Conservation (phyloP, 768 basidiomycete species). For the Pisolithus orientalis region DNA sequence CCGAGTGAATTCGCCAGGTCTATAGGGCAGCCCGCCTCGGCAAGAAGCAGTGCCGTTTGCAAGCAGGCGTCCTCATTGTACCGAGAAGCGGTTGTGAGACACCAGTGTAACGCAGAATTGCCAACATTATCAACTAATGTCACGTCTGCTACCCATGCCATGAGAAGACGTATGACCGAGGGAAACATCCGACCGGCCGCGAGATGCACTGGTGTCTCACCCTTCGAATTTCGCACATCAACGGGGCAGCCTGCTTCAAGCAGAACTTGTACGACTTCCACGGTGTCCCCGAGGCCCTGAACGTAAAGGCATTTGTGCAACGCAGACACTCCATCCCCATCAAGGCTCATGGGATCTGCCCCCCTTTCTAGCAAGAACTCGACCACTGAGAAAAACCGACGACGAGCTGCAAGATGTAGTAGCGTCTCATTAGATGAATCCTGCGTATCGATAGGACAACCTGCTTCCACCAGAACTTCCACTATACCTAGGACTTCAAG, state of each 20-base stretch:
- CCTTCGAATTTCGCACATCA: neutral
- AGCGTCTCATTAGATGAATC: neutral
- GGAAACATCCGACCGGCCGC: neutral
- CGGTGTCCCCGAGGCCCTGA: neutral
- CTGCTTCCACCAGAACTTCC: neutral
- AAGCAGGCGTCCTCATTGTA: neutral
- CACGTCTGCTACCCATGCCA: neutral
- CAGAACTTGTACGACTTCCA: neutral
- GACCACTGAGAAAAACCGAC: neutral
- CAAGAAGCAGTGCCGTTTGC: neutral
- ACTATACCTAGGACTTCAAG: no score
- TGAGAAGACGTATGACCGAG: neutral
- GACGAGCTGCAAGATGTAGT: neutral
- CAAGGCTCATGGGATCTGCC: neutral
- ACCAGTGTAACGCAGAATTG: neutral
- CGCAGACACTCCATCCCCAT: neutral
- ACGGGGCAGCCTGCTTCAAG: neutral
- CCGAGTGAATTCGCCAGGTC: neutral
- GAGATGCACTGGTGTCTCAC: neutral
- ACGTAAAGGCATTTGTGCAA: neutral
- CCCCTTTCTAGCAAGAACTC: neutral
- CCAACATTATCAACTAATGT: neutral
- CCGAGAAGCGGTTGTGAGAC: neutral
- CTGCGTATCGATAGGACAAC: neutral
- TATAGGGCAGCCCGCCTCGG: neutral